phyloP scores from a whole-genome alignment of 176 grass and related monocot genomes.

The Cocos nucifera region DNA sequence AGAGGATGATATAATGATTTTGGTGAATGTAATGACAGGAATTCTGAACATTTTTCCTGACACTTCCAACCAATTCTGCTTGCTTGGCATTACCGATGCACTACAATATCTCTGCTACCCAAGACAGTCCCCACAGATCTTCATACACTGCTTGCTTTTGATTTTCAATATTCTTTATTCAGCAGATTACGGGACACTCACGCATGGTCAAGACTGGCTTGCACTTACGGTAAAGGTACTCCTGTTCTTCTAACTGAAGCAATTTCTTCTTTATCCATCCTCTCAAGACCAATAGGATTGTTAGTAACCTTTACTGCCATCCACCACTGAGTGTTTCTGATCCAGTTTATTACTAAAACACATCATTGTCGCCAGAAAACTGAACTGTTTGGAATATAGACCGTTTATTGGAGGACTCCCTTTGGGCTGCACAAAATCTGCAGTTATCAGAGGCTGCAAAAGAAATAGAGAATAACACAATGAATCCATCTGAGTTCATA shows the following conservation, averaged over 20 bases:
- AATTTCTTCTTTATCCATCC: too few species aligned
- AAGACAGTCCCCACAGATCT: slow-evolving; percentile 26
- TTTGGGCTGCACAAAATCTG: too few species aligned
- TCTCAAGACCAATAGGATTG: too few species aligned
- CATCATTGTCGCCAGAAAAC: too few species aligned
- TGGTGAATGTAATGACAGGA: slow-evolving; percentile 55
- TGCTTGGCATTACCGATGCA: slow-evolving; percentile 46
- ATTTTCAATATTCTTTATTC: slow-evolving; percentile 73
- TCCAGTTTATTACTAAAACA: too few species aligned
- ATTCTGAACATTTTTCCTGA: slow-evolving; percentile 49
- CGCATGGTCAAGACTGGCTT: slow-evolving; percentile 54
- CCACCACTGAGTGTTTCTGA: too few species aligned
- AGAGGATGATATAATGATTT: slow-evolving; percentile 43
- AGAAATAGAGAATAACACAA: too few species aligned
- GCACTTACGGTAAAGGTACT: slow-evolving; percentile 64
- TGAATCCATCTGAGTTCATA: too few species aligned
- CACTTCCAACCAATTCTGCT: slow-evolving; percentile 48
- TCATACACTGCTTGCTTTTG: slow-evolving; percentile 40
- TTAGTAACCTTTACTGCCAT: too few species aligned
- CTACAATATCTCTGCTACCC: slow-evolving; percentile 34
- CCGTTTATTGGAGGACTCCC: too few species aligned
- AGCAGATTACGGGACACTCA: slow-evolving; percentile 29
- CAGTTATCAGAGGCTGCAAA: too few species aligned
- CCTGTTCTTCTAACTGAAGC: slow-evolving; percentile 12
- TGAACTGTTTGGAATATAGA: too few species aligned